Conservation (phyloP, 495 filamentous ascomycete genomes). For the Cercophora newfieldiana region DNA sequence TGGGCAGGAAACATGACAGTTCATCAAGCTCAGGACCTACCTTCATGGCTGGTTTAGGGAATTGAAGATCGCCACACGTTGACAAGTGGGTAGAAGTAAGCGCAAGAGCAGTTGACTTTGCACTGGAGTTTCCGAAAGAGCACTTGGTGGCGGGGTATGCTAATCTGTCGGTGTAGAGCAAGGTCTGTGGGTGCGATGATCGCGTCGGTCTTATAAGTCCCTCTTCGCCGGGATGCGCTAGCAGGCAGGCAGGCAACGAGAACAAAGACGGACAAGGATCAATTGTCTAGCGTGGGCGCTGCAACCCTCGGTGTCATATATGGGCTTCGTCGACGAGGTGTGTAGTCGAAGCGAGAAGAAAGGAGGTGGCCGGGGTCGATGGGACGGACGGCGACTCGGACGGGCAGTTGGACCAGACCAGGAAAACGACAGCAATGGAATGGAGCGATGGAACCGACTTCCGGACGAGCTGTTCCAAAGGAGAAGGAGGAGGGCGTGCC, state of each 20-base stretch:
- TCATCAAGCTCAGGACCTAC: background rate
- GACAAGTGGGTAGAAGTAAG: background rate
- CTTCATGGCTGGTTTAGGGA: background rate
- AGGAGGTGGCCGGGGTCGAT: conserved; percentile 1
- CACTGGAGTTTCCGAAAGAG: background rate
- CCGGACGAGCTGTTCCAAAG: background rate
- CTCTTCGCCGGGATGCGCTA: background rate
- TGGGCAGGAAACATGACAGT: background rate
- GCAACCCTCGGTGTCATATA: conserved; percentile 17
- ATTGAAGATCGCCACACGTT: background rate
- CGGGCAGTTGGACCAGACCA: conserved; percentile 9
- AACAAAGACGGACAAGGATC: background rate
- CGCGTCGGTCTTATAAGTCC: conserved; percentile 1
- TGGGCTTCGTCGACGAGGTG: background rate
- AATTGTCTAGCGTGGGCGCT: conserved; percentile 4
- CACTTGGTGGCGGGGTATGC: background rate
- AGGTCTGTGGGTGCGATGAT: background rate
- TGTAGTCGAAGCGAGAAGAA: conserved; percentile 10
- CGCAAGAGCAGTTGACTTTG: background rate
- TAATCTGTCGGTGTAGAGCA: background rate
- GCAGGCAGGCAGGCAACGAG: background rate
- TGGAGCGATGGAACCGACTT: conserved; percentile 13
- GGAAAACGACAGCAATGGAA: conserved; percentile 4
- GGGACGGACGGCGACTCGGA: background rate
- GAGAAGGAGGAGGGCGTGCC: background rate